phyloP scores from a whole-genome alignment of 2,329 filamentous ascomycete genomes.

The Balansia obtecta region DNA sequence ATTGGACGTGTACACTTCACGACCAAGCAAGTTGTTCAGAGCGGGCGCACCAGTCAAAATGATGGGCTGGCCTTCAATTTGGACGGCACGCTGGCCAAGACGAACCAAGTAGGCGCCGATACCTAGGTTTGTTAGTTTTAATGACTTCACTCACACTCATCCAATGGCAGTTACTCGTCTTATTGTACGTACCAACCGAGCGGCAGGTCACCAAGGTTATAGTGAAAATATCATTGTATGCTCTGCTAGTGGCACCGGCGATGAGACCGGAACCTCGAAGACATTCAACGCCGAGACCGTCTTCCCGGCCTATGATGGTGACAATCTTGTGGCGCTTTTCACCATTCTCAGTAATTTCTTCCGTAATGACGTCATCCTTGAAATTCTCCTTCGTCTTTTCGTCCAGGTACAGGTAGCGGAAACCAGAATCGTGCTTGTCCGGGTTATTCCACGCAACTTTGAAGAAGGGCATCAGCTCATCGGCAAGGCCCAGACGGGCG shows the following conservation, averaged over 20 bases:
- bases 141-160: too few species aligned
- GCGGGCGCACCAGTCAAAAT: slow-evolving; percentile 95
- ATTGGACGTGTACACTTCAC: slow-evolving; percentile 98
- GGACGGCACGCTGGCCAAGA: slow-evolving; percentile 94
- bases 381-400: slow-evolving; percentile 78
- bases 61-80: slow-evolving; percentile 97
- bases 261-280: slow-evolving; percentile 94
- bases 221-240: slow-evolving; percentile 98
- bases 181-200: slow-evolving; percentile 64
- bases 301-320: slow-evolving; percentile 84
- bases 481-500: slow-evolving; percentile 90
- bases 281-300: slow-evolving; percentile 95
- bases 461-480: slow-evolving; percentile 95
- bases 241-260: slow-evolving; percentile 89
- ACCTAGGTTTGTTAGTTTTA: slow-evolving; percentile 30
- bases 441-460: slow-evolving; percentile 92
- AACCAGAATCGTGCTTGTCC: slow-evolving; percentile 69
- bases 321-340: slow-evolving; percentile 90
- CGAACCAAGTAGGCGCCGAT: slow-evolving; percentile 98
- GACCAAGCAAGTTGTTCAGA: slow-evolving; percentile 94
- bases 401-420: slow-evolving; percentile 94
- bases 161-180: background rate
- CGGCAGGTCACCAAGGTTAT: slow-evolving; percentile 95
- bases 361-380: slow-evolving; percentile 63
- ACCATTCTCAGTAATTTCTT: slow-evolving; percentile 72